Percentiles rank a stretch among this genome's conserved stretches.
These are phyloP conservation scores for Acidiella bohemica DNA, from an alignment of 495 filamentous ascomycete genomes.

Conservation along the genomic window DNA sequence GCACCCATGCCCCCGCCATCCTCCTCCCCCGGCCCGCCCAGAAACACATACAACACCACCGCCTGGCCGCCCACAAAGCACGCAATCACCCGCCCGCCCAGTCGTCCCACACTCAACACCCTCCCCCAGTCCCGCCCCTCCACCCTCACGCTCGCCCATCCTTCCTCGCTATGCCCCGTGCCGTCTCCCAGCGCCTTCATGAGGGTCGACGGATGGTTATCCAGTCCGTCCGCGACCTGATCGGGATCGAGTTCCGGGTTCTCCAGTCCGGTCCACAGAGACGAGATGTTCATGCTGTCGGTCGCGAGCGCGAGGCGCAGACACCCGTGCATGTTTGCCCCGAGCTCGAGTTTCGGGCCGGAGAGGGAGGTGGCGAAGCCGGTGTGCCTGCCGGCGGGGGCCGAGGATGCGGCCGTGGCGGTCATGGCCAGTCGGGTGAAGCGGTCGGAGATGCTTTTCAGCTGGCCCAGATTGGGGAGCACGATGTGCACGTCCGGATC, in stretches of 20 bases:
- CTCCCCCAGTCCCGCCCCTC: slow-evolving; percentile 86
- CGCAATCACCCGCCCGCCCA: slow-evolving; percentile 83
- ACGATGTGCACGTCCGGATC: slow-evolving; percentile 92
- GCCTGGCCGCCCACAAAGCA: slow-evolving; percentile 75
- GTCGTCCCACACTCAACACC: slow-evolving; percentile 74
- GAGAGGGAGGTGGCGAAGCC: slow-evolving; percentile 13
- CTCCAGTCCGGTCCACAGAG: slow-evolving; percentile 63
- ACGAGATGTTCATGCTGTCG: slow-evolving; percentile 67
- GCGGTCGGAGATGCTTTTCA: slow-evolving; percentile 85
- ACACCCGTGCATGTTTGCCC: slow-evolving; percentile 84
- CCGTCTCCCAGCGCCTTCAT: slow-evolving; percentile 40
- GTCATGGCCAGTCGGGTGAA: slow-evolving; percentile 65
- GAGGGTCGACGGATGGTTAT: slow-evolving; percentile 58
- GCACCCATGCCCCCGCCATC: too few relatives aligned
- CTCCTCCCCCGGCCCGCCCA: slow-evolving; percentile 20
- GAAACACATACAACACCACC: slow-evolving; percentile 82
- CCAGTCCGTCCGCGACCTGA: slow-evolving; percentile 49
- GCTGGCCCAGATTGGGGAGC: slow-evolving; percentile 64
- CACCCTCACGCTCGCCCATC: slow-evolving; percentile 75
- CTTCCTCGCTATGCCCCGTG: slow-evolving; percentile 42
- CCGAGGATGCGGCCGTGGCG: slow-evolving; percentile 19
- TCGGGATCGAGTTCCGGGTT: slow-evolving; percentile 73
- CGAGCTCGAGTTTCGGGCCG: slow-evolving; percentile 58
- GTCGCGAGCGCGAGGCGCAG: slow-evolving; percentile 61
- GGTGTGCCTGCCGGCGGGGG: slow-evolving; percentile 1